Evolutionary conservation across 768 basidiomycete genomes (phyloP).

Genomic region (Paxillus involutus): DNA sequence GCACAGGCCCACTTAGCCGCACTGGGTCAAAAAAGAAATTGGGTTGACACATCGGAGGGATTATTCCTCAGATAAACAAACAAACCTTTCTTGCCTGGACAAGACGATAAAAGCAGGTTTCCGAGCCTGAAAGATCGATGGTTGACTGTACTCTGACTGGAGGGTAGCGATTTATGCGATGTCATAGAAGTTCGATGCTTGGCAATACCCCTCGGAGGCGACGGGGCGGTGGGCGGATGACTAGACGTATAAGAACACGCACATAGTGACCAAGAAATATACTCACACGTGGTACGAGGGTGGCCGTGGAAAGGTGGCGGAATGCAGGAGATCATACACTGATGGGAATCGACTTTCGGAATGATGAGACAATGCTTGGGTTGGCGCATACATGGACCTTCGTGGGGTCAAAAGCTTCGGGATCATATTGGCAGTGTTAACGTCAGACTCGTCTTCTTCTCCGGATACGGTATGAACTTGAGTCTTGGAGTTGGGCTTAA

Average conservation of each 20-base stretch:
- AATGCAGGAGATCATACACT: constrained; percentile 4
- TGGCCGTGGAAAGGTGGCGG: constrained; percentile 13
- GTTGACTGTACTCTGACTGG: constrained; percentile 6
- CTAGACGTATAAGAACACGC: constrained; percentile 7
- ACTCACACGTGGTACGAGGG: constrained; percentile 15
- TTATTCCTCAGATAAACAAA: neutral
- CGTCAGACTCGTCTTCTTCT: neutral
- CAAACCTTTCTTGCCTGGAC: constrained; percentile 91
- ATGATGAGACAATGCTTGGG: constrained; percentile 1
- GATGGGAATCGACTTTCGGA: constrained; percentile 10
- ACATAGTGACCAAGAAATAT: neutral
- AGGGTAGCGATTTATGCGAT: neutral
- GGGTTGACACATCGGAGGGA: neutral
- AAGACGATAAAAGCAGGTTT: constrained; percentile 88
- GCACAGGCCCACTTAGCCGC: constrained; percentile 69
- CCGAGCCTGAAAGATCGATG: constrained; percentile 49
- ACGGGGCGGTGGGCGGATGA: constrained; percentile 16
- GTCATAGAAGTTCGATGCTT: constrained; percentile 12
- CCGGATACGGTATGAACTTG: neutral
- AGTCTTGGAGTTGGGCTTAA: constrained; percentile 20
- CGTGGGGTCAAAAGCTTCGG: neutral
- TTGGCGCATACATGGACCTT: neutral
- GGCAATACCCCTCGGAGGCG: constrained; percentile 13
- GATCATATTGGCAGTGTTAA: neutral
- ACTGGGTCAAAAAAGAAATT: constrained; percentile 38